Base-by-base conservation (phyloP, 805 yeast genomes). In the Nakazawaea wickerhamii region DNA sequence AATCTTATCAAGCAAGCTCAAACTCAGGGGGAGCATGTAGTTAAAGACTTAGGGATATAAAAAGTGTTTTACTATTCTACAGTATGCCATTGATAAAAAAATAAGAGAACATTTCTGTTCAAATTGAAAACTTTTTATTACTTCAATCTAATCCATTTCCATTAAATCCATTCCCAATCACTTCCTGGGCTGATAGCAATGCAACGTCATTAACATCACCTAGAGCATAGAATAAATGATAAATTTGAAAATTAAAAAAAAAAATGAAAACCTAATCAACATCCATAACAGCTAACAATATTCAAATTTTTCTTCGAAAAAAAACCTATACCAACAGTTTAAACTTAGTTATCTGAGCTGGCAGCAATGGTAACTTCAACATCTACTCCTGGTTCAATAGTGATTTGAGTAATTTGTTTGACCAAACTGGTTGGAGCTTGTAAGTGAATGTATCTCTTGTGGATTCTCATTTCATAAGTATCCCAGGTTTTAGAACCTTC, bases 401-500 rank as follows among this genome's bases (percentile, higher is more conserved):
- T 87, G 84, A 89, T 84, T 70, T 90, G 90, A 63, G 98, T 90
- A 77, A 91, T 88, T 75, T 83, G 85, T 85, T 85, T 89, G 73
- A 91, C 95, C 58, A 81, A 71, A 55, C 78, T 75, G 66, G 95
- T 87, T 73, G 97, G 96, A 57, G 98, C 96, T 75, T 86, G 91
- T 72, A 93, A 81, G 78, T 90, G 96, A 67, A 93, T 88, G 73
- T 88, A 84, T 78, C 99, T 90, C 95, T 93, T 93, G 96, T 93
- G 99, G 81, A 93, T 89, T 85, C 97, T 91, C 95, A 93, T 85
- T 81, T 93, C 99, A 75, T 82, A 93, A 64, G 95, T 78, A 71
- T 93, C 99, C 97, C 97, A 93, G 65, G 99, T 93, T 91, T 93
- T 93, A 63, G 99, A 93, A 93, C 99, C 99, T 81, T 93, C 97